These are phyloP conservation scores for Dendrobium chrysotoxum DNA, from an alignment of 106 monocot genomes.

Conservation along the genomic window DNA sequence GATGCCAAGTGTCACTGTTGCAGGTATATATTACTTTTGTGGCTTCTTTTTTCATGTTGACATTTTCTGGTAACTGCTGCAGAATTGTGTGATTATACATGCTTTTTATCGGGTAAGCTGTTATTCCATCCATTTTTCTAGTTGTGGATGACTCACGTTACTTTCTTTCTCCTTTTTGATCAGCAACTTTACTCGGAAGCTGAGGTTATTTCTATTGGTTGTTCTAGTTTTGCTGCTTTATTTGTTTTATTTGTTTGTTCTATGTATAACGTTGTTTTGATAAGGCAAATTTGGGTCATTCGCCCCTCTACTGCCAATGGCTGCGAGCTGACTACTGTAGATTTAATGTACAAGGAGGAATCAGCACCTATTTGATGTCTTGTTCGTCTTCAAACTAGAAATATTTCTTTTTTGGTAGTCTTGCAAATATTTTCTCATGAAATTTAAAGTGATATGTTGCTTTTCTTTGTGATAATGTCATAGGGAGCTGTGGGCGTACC, in stretches of 20 bases:
- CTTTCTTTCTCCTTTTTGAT: conserved; percentile 17
- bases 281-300: conserved; percentile 74
- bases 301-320: conserved; percentile 66
- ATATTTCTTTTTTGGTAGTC: conserved; percentile 53
- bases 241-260: conserved; percentile 91
- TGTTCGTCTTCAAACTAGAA: conserved; percentile 48
- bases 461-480: conserved; percentile 22
- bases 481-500: conserved; percentile 15
- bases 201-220: conserved; percentile 62
- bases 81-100: conserved; percentile 14
- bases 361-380: conserved; percentile 67
- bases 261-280: conserved; percentile 71
- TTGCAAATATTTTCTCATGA: conserved; percentile 37
- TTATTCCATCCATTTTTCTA: conserved; percentile 4
- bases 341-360: conserved; percentile 66
- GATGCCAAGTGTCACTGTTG: conserved; percentile 34
- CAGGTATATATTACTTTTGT: conserved; percentile 41
- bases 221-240: conserved; percentile 74
- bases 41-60: conserved; percentile 1
- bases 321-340: conserved; percentile 65
- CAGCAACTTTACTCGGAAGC: conserved; percentile 42
- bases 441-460: conserved; percentile 18
- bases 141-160: neutral
- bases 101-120: conserved; percentile 36
- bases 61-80: neutral